Base-by-base conservation (phyloP, 148 eudicot species). In the Talinum fruticosum region DNA sequence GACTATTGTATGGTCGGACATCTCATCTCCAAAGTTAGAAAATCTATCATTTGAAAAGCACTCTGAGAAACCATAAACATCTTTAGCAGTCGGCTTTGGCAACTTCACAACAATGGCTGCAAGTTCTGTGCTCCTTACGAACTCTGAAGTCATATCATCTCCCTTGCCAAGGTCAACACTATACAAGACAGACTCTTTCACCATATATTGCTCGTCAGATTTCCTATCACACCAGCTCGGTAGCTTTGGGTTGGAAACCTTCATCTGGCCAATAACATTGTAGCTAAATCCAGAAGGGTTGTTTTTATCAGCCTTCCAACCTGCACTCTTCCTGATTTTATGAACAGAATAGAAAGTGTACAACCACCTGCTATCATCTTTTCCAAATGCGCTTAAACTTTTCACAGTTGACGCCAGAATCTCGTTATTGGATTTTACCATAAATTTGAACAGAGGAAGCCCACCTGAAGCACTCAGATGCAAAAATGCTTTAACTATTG, bases 261-360 rank as follows among this genome's bases (percentile, higher is more conserved):
- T 89, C 97, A 94, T 90, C 76, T 92, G 92, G 19, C 96, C 98
- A 19, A 88, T 72, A n/a, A 87, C 73, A 49, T 84, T 85, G 79
- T 90, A 91, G 49, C 87, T 87, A 77, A 88, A 84, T 23, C 85
- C 86, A 74, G 69, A 64, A 71, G 79, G 71, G 81, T 85, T 94
- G 35, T 75, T 85, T 80, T 88, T 92, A 65, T 91, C 91, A 75
- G 74, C 82, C 65, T 87, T 90, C 98, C 97, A 95, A 59, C 85
- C 82, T 37, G 88, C 79, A 77, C 84, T 84, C 84, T 85, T 89
- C 72, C 80, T 86, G 72, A 87, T 74, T 83, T 88, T 87, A 41
- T 79, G 86, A 72, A 94, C 92, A 0, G 97, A 84, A 80, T 90
- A 94, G 74, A 94, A 90, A 24, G 97, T 77, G 81, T 88, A 95